Conservation (phyloP, 2,329 filamentous ascomycete genomes). For the Raffaelea ambrosiae region DNA sequence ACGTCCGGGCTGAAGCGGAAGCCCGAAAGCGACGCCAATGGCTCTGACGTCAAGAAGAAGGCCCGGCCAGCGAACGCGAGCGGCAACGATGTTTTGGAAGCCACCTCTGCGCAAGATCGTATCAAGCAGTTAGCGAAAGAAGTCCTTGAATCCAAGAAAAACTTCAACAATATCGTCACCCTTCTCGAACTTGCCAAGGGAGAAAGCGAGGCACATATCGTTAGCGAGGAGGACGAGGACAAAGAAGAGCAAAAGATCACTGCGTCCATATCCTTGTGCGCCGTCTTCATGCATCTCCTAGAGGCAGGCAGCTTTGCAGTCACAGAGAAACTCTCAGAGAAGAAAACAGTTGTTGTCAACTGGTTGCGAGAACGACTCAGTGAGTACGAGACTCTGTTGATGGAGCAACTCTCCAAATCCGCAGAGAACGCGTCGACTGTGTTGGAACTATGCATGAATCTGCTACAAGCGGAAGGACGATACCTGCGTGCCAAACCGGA, state of each 20-base stretch:
- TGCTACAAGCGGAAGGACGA: slow-evolving; percentile 70
- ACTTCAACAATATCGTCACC: slow-evolving; percentile 83
- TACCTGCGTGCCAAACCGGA: background rate
- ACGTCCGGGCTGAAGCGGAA: slow-evolving; percentile 39
- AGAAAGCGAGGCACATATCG: slow-evolving; percentile 15
- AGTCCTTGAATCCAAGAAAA: slow-evolving; percentile 75
- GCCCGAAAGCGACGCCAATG: slow-evolving; percentile 35
- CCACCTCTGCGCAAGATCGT: slow-evolving; percentile 47
- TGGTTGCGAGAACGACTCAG: slow-evolving; percentile 72
- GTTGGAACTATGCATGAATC: slow-evolving; percentile 71
- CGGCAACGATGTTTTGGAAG: too few relatives aligned
- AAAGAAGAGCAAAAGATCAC: slow-evolving; percentile 37
- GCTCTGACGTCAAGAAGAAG: slow-evolving; percentile 37
- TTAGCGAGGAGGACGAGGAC: background rate
- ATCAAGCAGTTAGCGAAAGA: slow-evolving; percentile 71
- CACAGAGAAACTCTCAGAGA: slow-evolving; percentile 58
- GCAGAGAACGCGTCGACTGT: slow-evolving; percentile 60
- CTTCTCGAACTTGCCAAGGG: slow-evolving; percentile 54
- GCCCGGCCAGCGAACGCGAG: too few relatives aligned
- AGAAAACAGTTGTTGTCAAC: slow-evolving; percentile 62
- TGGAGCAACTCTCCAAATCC: slow-evolving; percentile 50
- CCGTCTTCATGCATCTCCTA: slow-evolving; percentile 76
- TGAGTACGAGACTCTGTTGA: slow-evolving; percentile 59
- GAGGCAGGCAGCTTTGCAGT: slow-evolving; percentile 62
- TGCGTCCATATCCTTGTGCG: slow-evolving; percentile 73